These are phyloP conservation scores for Globisporangium heterothallicum DNA, from an alignment of 352 stramenopile species.

Conservation along the genomic window DNA sequence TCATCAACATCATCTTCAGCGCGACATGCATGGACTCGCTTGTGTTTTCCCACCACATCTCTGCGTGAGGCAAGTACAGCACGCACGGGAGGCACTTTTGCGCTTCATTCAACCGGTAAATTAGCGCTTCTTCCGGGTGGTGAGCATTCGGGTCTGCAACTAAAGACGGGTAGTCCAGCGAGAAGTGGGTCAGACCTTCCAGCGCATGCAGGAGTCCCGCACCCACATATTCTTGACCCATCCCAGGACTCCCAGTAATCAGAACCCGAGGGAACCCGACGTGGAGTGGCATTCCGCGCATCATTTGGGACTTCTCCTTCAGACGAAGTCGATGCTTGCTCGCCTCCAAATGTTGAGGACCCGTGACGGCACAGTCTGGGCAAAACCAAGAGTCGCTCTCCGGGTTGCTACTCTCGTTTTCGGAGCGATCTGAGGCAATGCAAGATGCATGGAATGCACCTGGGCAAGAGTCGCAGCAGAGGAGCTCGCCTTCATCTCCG, in stretches of 20 bases:
- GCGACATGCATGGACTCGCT: constrained; percentile 65
- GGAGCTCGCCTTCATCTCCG: constrained; percentile 45
- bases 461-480: constrained; percentile 61
- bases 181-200: constrained; percentile 74
- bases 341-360: constrained; percentile 15
- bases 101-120: constrained; percentile 61
- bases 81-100: constrained; percentile 77
- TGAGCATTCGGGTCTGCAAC: constrained; percentile 66
- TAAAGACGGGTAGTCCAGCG: constrained; percentile 73
- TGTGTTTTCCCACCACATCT: constrained; percentile 75
- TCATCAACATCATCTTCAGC: constrained; percentile 79
- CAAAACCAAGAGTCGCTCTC: constrained; percentile 46
- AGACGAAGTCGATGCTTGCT: constrained; percentile 22
- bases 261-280: constrained; percentile 68
- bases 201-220: constrained; percentile 62
- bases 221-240: constrained; percentile 72
- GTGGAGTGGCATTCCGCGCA: constrained; percentile 34
- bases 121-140: constrained; percentile 70
- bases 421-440: constrained; percentile 15
- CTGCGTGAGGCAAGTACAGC: constrained; percentile 68
- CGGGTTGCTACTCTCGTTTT: not conserved
- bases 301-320: constrained; percentile 21
- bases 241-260: constrained; percentile 47
- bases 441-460: constrained; percentile 54
- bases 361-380: constrained; percentile 32